Base-by-base conservation (phyloP, 495 filamentous ascomycete species). In the Trichoderma erinaceum region DNA sequence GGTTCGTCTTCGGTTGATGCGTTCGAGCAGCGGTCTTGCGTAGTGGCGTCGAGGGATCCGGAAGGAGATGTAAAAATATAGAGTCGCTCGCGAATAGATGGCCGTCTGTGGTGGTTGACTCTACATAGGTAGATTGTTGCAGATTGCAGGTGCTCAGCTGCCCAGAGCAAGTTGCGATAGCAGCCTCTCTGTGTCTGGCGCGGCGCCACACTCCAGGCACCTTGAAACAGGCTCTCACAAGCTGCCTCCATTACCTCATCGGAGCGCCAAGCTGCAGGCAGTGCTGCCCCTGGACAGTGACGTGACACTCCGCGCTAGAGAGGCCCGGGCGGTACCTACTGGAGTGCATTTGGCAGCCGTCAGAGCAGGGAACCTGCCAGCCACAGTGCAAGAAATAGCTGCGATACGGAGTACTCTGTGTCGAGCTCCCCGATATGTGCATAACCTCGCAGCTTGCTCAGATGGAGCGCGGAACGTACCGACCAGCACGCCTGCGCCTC, bases 241-340 rank as follows among this genome's bases (percentile, higher is more conserved):
- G 25, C 35, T 38, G 35, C 35, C 1, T 11, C 56, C 27, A 61
- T 61, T 61, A 61, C 56, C 56, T 61, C 56, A 61, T 61, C 25
- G 56, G 27, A 29, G 25, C 56, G 56, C 56, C 56, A 35, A 61
- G 56, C 56, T 61, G 7, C 16, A 18, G 56, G 56, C 56, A 12
- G 21, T 52, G 48, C 48, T 29, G 56, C 56, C 56, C 56, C 56
- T 61, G 56, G 56, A 12, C 27, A 61, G 56, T 61, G 56, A 61
- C 56, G 27, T 61, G 27, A 61, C 56, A 13, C n/a, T 29, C 25
- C 12, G n/a, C 4, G 35, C 35, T 38, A 38, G 29, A 38, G 5
- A 38, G 35, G 35, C 5, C 35, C 35, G 35, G 35, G 35, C 3
- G 35, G 35, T 38, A 38, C 35, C 35, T 38, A 5, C 35, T 38